phyloP scores from a whole-genome alignment of 2,329 filamentous ascomycete genomes.

The Colletotrichum orchidophilum region DNA sequence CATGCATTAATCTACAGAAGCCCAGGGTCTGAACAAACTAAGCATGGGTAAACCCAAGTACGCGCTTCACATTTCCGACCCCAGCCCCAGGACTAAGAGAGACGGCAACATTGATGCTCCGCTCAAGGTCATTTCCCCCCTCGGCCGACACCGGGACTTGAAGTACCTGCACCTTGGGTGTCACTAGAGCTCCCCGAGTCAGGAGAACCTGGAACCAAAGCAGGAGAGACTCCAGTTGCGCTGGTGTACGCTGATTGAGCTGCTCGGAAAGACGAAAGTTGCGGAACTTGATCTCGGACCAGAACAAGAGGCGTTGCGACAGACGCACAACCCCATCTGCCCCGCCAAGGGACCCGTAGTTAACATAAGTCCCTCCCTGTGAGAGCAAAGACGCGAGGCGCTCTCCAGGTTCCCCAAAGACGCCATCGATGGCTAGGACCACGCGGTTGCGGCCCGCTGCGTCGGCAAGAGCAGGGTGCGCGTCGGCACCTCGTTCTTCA shows the following conservation, averaged over 20 bases:
- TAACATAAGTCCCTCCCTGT: conserved; percentile 34
- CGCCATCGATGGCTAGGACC: conserved; percentile 34
- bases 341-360: conserved; percentile 33
- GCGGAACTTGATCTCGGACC: background rate
- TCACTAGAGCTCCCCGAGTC: background rate
- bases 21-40: background rate
- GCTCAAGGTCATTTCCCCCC: background rate
- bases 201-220: background rate
- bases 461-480: background rate
- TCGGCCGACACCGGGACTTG: background rate
- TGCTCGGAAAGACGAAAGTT: conserved; percentile 12
- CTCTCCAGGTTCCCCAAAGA: conserved; percentile 33
- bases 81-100: background rate
- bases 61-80: background rate
- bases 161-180: background rate
- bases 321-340: background rate
- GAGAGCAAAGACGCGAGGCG: conserved; percentile 30
- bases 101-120: background rate
- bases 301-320: background rate
- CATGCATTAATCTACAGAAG: background rate
- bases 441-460: conserved; percentile 10
- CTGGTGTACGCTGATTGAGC: background rate
- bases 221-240: background rate
- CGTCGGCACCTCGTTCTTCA: background rate
- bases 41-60: background rate